Base-by-base conservation (phyloP, 2,329 filamentous ascomycete genomes). In the Botrytis porri region DNA sequence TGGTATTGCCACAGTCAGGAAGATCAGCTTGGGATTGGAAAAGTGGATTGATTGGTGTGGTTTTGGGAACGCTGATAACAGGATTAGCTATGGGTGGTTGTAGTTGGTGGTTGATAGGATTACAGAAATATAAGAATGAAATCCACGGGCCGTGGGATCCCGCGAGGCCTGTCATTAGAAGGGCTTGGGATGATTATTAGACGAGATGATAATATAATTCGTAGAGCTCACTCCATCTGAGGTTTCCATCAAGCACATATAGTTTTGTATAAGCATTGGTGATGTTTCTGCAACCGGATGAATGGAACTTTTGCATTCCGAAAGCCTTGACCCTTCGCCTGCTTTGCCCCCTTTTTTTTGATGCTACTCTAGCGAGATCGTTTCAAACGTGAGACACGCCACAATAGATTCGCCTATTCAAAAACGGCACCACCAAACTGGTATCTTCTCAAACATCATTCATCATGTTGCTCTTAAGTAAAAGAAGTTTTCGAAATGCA, bases 81-180 rank as follows among this genome's bases (percentile, higher is more conserved):
- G 89, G 90, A 7, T 81, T 97, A 71, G 90, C 90, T 3, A 97
- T 98, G 89, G 96, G 95, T 2, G 92, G 94, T 20, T 98, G 95
- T 81, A 97, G 94, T 81, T 98, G 95, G 95, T 98, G 96, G 95
- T 84, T 99, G 75, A 98, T 99, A 80, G 93, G 94, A 14, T 83
- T 99, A 82, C 96, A 99, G 83, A 95, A 97, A 84, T 99, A 98
- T 83, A 99, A 99, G 86, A 98, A 98, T 81, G 96, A 98, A 83
- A 98, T 99, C 77, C 93, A 95, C 80, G 96, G 96, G 61, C 96
- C 96, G 1, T 99, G 96, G 96, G 96, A 99, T 84, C 95, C 95
- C 32, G 96, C 96, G 10, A 88, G 95, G 80, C 96, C 96, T 16
- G 89, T 96, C 72, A 95, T 96, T 75, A 89, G 94, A 51, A 70